phyloP scores from a whole-genome alignment of 495 filamentous ascomycete species.

The Podospora bellae-mahoneyi region DNA sequence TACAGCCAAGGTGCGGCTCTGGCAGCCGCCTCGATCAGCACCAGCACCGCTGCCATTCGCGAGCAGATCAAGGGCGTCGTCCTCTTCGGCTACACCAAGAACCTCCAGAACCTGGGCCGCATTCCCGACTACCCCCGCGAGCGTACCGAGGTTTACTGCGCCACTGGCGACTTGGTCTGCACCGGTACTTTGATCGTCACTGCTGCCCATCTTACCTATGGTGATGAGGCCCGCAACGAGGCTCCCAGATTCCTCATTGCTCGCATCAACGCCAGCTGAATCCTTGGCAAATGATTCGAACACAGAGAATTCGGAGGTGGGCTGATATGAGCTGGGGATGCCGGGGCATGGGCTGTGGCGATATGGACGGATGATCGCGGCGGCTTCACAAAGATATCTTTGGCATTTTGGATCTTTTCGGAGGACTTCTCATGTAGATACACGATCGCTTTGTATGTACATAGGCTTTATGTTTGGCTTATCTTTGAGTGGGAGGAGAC shows the following conservation, averaged over 20 bases:
- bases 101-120: constrained; percentile 46
- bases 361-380: neutral
- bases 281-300: neutral
- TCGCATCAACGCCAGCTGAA: constrained; percentile 17
- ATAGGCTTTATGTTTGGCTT: too few relatives aligned
- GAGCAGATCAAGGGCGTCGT: constrained; percentile 52
- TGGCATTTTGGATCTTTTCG: neutral
- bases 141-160: constrained; percentile 51
- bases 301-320: too few relatives aligned
- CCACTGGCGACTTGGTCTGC: constrained; percentile 51
- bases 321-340: neutral
- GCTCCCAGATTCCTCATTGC: constrained; percentile 23
- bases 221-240: constrained; percentile 14
- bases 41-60: constrained; percentile 38
- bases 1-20: constrained; percentile 56
- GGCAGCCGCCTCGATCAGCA: constrained; percentile 46
- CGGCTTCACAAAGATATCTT: neutral
- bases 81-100: constrained; percentile 58
- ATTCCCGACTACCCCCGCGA: constrained; percentile 46
- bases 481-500: too few relatives aligned
- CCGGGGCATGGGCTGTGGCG: neutral
- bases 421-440: too few relatives aligned
- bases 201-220: constrained; percentile 19
- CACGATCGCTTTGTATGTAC: too few relatives aligned
- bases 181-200: constrained; percentile 46